phyloP scores from a whole-genome alignment of 169 alveolate genomes.

The Eimeria mitis region DNA sequence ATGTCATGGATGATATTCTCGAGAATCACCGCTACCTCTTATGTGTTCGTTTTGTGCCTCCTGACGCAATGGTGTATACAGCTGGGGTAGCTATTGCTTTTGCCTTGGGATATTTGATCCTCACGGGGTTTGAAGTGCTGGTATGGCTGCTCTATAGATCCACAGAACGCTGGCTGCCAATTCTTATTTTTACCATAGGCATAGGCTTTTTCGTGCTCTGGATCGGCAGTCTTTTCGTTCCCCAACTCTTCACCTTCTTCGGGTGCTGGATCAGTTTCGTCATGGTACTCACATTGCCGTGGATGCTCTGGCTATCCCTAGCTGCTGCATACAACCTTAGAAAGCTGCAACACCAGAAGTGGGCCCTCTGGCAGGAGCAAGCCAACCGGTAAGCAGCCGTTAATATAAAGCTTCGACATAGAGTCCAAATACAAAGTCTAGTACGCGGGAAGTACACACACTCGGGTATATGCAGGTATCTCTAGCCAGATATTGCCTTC shows the following conservation, averaged over 20 bases:
- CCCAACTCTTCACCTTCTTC: constrained; percentile 77
- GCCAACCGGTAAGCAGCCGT: constrained; percentile 75
- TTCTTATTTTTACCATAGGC: constrained; percentile 43
- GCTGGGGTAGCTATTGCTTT: constrained; percentile 76
- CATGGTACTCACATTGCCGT: constrained; percentile 79
- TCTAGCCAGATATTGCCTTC: neutral
- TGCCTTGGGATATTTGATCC: constrained; percentile 72
- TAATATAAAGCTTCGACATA: neutral
- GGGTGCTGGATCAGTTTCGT: constrained; percentile 80
- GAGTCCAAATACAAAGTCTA: neutral
- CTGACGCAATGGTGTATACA: constrained; percentile 69
- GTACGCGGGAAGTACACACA: neutral
- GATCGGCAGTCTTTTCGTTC: constrained; percentile 76
- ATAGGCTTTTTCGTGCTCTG: constrained; percentile 54
- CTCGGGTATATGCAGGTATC: neutral
- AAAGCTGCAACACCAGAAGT: constrained; percentile 78
- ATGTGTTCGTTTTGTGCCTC: constrained; percentile 57
- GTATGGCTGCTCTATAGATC: constrained; percentile 77
- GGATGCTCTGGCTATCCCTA: constrained; percentile 80
- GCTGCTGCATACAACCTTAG: constrained; percentile 78
- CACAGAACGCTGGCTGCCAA: constrained; percentile 51
- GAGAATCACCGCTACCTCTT: constrained; percentile 68
- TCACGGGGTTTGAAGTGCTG: constrained; percentile 76
- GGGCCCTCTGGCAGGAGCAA: constrained; percentile 79
- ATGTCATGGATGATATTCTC: constrained; percentile 40